phyloP scores from a whole-genome alignment of 257 asterid genomes.

The Solanum stenotomum region DNA sequence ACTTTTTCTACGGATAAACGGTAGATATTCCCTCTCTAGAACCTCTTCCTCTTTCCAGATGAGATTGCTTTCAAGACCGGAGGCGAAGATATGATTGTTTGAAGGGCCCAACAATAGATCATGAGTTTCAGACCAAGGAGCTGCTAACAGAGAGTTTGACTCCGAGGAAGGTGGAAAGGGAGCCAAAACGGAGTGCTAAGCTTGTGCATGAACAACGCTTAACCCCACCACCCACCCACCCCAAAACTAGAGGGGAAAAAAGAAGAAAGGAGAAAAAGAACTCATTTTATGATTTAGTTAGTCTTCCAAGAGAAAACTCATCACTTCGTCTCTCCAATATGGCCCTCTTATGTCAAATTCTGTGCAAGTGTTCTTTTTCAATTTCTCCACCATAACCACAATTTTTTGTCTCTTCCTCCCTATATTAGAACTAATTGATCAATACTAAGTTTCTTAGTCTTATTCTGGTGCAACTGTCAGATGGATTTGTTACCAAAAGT shows the following conservation, averaged over 20 bases:
- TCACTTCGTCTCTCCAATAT: not conserved
- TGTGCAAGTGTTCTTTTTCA: not conserved
- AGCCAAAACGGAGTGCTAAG: not conserved
- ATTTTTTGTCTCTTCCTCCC: not conserved
- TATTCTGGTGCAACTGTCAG: not conserved
- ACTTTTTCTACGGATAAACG: not conserved
- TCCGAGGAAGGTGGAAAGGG: not conserved
- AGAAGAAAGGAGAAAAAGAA: not conserved
- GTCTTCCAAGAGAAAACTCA: not conserved
- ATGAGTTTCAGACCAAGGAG: not conserved
- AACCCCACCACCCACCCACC: not conserved
- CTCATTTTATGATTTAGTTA: not conserved
- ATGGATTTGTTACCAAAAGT: not conserved
- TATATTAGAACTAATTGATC: not conserved
- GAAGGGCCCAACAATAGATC: not conserved
- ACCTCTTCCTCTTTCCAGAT: not conserved
- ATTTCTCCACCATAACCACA: not conserved
- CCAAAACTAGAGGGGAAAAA: not conserved
- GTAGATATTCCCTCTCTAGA: not conserved
- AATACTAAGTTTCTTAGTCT: not conserved
- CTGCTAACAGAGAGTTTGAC: not conserved
- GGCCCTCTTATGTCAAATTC: not conserved
- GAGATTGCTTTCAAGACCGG: not conserved
- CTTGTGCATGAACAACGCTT: not conserved
- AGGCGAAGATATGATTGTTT: not conserved